A percentile compares a stretch with the other conserved stretches of the same genome.
These are phyloP conservation scores for Sungouiella blattae DNA, from an alignment of 805 yeast genomes.

Conservation along the genomic window DNA sequence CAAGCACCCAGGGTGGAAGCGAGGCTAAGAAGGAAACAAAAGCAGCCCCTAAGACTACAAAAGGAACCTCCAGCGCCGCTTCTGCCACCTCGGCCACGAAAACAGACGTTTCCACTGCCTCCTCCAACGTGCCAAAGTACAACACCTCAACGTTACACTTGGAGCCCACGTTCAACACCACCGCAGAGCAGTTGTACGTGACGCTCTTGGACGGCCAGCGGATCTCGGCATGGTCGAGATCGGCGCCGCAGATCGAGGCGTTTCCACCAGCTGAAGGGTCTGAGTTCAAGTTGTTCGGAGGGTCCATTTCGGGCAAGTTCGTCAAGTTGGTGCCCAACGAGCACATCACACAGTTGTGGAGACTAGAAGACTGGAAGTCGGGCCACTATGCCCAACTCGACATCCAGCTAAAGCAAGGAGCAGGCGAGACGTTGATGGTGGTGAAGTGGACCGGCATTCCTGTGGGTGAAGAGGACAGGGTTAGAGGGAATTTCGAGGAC, in stretches of 20 bases:
- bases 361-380: constrained; percentile 83
- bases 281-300: constrained; percentile 74
- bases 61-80: constrained; percentile 2
- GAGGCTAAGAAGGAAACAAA: constrained; percentile 5
- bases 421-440: constrained; percentile 77
- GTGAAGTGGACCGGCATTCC: constrained; percentile 88
- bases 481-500: constrained; percentile 78
- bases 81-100: constrained; percentile 5
- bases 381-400: constrained; percentile 73
- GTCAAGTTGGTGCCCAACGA: constrained; percentile 55
- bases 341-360: constrained; percentile 74
- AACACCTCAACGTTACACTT: constrained; percentile 79
- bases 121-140: constrained; percentile 49
- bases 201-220: constrained; percentile 75
- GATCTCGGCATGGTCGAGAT: constrained; percentile 88
- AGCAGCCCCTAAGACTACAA: constrained; percentile 1
- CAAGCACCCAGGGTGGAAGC: constrained; percentile 36
- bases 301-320: constrained; percentile 75
- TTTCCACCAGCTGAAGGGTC: constrained; percentile 54
- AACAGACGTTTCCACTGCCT: constrained; percentile 5
- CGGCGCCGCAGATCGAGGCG: constrained; percentile 54
- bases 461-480: constrained; percentile 90
- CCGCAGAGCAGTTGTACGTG: constrained; percentile 79
- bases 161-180: constrained; percentile 77
- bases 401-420: constrained; percentile 69